Evolutionary conservation across 1,139 yeast species (phyloP), one percentile per base, ranked within the genome.

Genomic region (Sugiyamaella pinicola): DNA sequence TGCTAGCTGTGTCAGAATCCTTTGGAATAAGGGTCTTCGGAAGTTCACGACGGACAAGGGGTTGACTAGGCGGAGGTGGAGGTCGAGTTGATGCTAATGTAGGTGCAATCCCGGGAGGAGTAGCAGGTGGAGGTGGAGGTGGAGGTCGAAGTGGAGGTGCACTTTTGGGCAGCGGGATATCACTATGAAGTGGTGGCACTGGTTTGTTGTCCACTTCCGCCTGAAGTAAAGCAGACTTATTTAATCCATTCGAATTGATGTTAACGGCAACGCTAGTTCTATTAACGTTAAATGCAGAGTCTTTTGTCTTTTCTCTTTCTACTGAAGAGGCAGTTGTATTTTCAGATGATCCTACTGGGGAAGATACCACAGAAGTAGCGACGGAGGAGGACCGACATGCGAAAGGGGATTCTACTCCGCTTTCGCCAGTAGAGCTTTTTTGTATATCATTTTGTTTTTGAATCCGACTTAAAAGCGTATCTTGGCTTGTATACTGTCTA

Each of bases 11-110:
- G 15, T 47, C 51, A 10, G 31, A 24, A 12, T 39, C 33, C 24
- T 47, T 40, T 21, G 51, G 45, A 40, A 31, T 26, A 4, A 47
- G 43, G 15, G n/a, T 31, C 12, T 12, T 4, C n/a, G 51, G 48
- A 3, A 37, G 44, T 29, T 37, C 17, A 15, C 43, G 55, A 10
- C 38, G 44, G 9, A 6, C 18, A 9, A 13, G 6, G 2, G 42
- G 42, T 21, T 21, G 29, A 8, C 41, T 8, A 4, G 40, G n/a
- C 21, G 35, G 35, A 3, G 35, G 29, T 15, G 22, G 29, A 10
- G 37, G 35, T 28, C 21, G 37, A 13, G 26, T n/a, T 18, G 18
- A 22, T 37, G 24, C 21, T 17, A 15, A 4, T 22, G 42, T 12
- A 17, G 42, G 42, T 1, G 26, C 26, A 10, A 28, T 22, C 12